Conservation (phyloP, 1,284 basidiomycete species). For the Macrocybe sp. region DNA sequence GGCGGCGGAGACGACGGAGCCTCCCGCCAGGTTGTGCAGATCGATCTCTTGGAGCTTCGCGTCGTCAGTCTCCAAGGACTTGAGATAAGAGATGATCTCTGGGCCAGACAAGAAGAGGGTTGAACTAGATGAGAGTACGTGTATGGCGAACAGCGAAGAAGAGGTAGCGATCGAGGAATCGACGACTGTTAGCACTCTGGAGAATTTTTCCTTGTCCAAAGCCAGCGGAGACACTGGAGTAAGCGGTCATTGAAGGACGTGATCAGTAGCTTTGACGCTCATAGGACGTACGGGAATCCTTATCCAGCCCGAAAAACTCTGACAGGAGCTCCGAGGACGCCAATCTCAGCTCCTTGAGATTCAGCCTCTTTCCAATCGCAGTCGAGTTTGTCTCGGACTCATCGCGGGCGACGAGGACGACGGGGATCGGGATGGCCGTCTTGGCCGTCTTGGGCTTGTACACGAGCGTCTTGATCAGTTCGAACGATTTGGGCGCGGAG, state of each 20-base stretch:
- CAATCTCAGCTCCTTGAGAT: constrained; percentile 85
- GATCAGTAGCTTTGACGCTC: neutral
- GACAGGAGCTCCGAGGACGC: constrained; percentile 86
- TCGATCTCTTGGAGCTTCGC: constrained; percentile 69
- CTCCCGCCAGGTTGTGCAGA: constrained; percentile 56
- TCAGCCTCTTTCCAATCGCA: constrained; percentile 77
- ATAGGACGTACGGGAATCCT: constrained; percentile 72
- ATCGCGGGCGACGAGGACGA: constrained; percentile 85
- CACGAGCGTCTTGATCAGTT: constrained; percentile 79
- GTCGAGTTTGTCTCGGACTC: constrained; percentile 75
- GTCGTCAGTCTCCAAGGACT: constrained; percentile 60
- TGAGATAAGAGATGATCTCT: constrained; percentile 73
- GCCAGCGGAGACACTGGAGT: constrained; percentile 73
- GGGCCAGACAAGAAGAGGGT: constrained; percentile 76
- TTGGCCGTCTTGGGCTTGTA: constrained; percentile 94
- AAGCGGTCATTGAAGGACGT: neutral
- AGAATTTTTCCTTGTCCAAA: constrained; percentile 64
- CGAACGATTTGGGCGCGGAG: constrained; percentile 52
- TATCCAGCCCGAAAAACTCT: constrained; percentile 82
- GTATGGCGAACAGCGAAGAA: constrained; percentile 66
- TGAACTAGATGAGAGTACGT: constrained; percentile 63
- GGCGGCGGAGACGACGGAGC: constrained; percentile 26
- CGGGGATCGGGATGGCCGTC: constrained; percentile 76
- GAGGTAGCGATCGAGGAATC: constrained; percentile 72
- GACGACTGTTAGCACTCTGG: constrained; percentile 75